Base-by-base conservation (phyloP, 345 rosid species). In the Citrus sp. region DNA sequence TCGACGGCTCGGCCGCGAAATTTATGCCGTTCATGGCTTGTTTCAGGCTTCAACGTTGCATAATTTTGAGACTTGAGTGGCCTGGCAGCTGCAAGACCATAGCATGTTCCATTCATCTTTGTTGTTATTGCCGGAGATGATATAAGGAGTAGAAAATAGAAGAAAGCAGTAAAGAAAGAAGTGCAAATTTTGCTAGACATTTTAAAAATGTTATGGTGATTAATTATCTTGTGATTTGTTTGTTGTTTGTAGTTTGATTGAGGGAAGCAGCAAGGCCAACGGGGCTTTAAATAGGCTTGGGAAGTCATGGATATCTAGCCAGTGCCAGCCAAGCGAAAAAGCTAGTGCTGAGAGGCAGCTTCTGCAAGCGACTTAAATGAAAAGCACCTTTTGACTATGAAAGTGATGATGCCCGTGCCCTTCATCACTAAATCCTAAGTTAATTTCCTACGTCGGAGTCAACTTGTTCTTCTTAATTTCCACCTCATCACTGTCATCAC, bases 371-470 rank as follows among this genome's bases (percentile, higher is more conserved):
- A 28, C 68, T 32, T 65, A 28, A 28, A 63, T 2, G 40, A 34
- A 65, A 65, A 7, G 35, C 75, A 49, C 86, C 49, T 84, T 85
- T 78, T 84, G 74, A 75, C 78, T 4, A 28, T 51, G 82, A 76
- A 83, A 77, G 67, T 25, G 84, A 40, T 68, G 72, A 82, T 70
- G 83, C 89, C 84, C 92, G 92, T 89, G 92, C 84, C 60, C 75
- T 68, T 75, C 89, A 73, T 86, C 60, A 85, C 79, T 84, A n/a
- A 7, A 65, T 81, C 72, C 66, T 30, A 27, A 58, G 77, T 54
- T 54, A 54, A 54, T 59, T 75, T 78, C 27, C 10, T n/a, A 18
- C 12, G 35, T 61, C 73, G 28, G 63, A 71, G 63, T 76, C 84
- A 78, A 81, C 7, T 28, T 75, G 62, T 68, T 51, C 61, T 56